Percentiles rank a stretch among this genome's conserved stretches.
These are phyloP conservation scores for Diaporthe sp. DNA, from an alignment of 2,329 filamentous ascomycete species.

Conservation along the genomic window DNA sequence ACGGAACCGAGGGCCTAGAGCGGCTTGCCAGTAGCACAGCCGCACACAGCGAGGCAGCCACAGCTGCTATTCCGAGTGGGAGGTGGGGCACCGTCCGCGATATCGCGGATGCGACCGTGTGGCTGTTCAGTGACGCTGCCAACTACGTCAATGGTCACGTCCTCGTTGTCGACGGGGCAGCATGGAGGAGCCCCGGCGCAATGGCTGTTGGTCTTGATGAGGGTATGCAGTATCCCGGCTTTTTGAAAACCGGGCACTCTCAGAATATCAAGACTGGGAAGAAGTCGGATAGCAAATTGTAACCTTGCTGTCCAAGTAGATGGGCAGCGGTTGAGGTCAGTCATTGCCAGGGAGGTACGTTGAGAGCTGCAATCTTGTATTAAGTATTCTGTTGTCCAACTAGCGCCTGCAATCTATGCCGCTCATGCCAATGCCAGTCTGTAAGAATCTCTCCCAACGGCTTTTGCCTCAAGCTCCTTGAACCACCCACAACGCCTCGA, in stretches of 20 bases:
- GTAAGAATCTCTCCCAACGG: neutral
- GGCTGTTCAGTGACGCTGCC: conserved; percentile 85
- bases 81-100: conserved; percentile 85
- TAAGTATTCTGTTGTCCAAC: conserved; percentile 20
- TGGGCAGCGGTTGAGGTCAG: neutral
- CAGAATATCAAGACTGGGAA: conserved; percentile 51
- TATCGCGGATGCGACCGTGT: conserved; percentile 93
- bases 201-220: conserved; percentile 58
- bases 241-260: conserved; percentile 52
- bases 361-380: conserved; percentile 11
- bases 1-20: conserved; percentile 83
- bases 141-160: conserved; percentile 88
- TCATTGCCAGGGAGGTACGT: neutral
- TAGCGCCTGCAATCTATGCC: conserved; percentile 19
- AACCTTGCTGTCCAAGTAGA: neutral
- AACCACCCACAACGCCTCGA: neutral
- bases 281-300: conserved; percentile 45
- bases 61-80: conserved; percentile 73
- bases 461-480: neutral
- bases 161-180: conserved; percentile 77
- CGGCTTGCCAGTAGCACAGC: conserved; percentile 60
- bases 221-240: conserved; percentile 64
- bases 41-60: conserved; percentile 45
- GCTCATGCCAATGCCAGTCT: conserved; percentile 1
- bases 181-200: conserved; percentile 64